These are phyloP conservation scores for Cyclospora cayetanensis DNA, from an alignment of 169 alveolate genomes.

Conservation along the genomic window DNA sequence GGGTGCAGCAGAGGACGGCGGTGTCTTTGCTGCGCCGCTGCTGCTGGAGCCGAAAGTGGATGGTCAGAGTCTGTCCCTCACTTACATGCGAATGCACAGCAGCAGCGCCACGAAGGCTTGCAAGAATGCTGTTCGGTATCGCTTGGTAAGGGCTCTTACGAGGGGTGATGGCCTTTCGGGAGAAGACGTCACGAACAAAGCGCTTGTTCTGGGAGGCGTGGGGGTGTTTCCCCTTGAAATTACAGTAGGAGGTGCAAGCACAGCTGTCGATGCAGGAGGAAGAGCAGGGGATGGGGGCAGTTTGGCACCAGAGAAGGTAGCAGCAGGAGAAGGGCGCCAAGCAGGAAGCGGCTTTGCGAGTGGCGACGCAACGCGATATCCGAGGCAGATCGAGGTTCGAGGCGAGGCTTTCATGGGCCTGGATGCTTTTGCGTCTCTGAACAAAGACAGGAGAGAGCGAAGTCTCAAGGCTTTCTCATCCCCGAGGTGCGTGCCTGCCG, in stretches of 20 bases:
- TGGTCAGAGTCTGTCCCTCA: conserved; percentile 46
- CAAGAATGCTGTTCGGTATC: background rate
- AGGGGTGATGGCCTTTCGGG: conserved; percentile 33
- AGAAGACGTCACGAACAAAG: conserved; percentile 3
- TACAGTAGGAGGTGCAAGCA: background rate
- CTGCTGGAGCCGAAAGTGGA: conserved; percentile 47
- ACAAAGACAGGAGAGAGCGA: background rate
- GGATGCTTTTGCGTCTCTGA: background rate
- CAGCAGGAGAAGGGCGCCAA: background rate
- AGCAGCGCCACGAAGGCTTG: background rate
- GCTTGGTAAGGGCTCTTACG: conserved; percentile 25
- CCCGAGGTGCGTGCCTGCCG: too few species aligned
- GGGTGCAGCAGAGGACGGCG: background rate
- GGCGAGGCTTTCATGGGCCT: conserved; percentile 24
- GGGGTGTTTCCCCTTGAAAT: background rate
- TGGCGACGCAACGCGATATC: background rate
- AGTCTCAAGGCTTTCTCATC: conserved; percentile 3
- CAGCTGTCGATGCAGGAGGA: background rate
- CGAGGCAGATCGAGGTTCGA: conserved; percentile 19
- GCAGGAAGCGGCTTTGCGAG: background rate
- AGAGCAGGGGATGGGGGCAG: too few species aligned
- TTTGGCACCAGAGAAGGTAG: background rate
- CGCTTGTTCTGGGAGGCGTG: background rate
- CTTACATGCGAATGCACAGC: background rate
- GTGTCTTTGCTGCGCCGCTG: conserved; percentile 18